Base-by-base conservation (phyloP, 2,329 filamentous ascomycete genomes). In the Colletotrichum lupini region DNA sequence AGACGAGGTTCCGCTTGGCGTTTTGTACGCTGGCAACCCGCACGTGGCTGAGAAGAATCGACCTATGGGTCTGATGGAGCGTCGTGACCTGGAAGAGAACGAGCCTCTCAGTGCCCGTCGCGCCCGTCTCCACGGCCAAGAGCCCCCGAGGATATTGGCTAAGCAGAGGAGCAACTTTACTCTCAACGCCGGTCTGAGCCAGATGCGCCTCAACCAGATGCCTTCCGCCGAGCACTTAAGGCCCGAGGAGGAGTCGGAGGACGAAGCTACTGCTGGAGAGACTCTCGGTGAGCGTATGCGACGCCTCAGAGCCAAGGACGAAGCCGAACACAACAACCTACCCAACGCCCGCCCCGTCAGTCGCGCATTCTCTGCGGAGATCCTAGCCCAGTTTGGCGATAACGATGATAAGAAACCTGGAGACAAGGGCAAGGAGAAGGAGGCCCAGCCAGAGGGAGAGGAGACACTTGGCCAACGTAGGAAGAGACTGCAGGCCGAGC, bases 31-130 rank as follows among this genome's bases (percentile, higher is more conserved):
- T 0, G 87, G 86, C 53, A 90, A 90, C 75, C 86, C 89, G 8
- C 85, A 88, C n/a, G 81, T 87, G 73, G 86, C 87, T 70, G 88
- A 90, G 83, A 78, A 92, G 75, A 88, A 91, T 82, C 83, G 91
- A 12, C 93, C 94, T 0, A 81, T 95, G 5, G 94, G 94, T 5
- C 82, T 97, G 68, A 92, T 97, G 86, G 93, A 97, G 79, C 91
- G 91, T 77, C 91, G 94, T 59, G 93, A 97, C 72, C 85, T 97
- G 76, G 97, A 99, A 80, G 97, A 99, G 78, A 97, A 95, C 68
- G 97, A 98, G 80, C 95, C 97, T 0, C 86, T 98, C 24, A 95
- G 93, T 77, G 88, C 88, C 52, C 92, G 95, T 3, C 91, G 94
- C 60, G 93, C 92, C 53, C 89, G 95, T 68, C 87, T 98, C 7